These are phyloP conservation scores for Candida silvicultrix DNA, from an alignment of 805 yeast genomes.

Conservation along the genomic window DNA sequence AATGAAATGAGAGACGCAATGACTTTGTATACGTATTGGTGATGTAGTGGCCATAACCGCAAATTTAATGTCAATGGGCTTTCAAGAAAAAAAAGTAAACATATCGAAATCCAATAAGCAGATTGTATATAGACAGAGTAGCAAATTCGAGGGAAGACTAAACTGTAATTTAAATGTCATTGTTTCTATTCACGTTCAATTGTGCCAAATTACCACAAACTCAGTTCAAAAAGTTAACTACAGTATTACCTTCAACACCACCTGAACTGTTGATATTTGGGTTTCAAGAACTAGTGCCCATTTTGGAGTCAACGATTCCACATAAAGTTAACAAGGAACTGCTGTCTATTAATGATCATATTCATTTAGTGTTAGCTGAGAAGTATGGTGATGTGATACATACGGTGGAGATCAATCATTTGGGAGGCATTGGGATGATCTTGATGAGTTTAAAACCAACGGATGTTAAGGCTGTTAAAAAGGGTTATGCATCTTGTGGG, in stretches of 20 bases:
- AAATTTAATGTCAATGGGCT: too few species aligned
- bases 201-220: conserved; percentile 44
- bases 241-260: conserved; percentile 24
- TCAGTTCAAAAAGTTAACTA: conserved; percentile 23
- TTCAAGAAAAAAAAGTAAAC: too few species aligned
- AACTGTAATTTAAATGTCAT: neutral
- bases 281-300: conserved; percentile 56
- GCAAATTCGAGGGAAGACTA: too few species aligned
- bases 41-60: too few species aligned
- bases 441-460: conserved; percentile 36
- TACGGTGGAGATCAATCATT: conserved; percentile 35
- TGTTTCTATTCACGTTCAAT: conserved; percentile 39
- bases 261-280: conserved; percentile 54
- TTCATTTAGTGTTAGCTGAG: conserved; percentile 28
- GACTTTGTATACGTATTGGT: too few species aligned
- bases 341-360: conserved; percentile 26
- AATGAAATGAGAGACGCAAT: neutral
- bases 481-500: conserved; percentile 47
- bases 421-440: conserved; percentile 55
- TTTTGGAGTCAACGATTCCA: conserved; percentile 47
- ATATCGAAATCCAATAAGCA: too few species aligned
- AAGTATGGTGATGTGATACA: conserved; percentile 28
- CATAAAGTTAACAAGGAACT: conserved; percentile 31
- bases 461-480: conserved; percentile 22
- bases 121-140: too few species aligned